Evolutionary conservation across 129 eudicot species (phyloP).

Genomic region (Tanacetum coccineum): DNA sequence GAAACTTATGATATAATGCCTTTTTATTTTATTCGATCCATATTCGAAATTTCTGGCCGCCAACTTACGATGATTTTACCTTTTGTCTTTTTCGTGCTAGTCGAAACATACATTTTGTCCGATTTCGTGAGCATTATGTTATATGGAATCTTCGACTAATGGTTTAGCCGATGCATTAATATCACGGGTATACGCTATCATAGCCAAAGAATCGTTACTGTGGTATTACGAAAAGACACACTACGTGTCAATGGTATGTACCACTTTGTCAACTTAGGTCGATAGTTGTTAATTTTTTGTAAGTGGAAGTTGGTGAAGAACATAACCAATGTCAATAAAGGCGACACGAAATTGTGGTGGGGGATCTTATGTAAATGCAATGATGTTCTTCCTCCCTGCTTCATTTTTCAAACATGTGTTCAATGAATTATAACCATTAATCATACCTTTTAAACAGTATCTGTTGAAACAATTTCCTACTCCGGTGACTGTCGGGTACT

Average conservation of each 20-base stretch:
- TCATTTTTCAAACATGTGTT: background rate
- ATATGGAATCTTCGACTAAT: too few species aligned
- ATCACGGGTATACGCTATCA: too few species aligned
- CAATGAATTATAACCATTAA: background rate
- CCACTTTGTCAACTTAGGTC: slow-evolving; percentile 6
- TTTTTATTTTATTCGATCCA: slow-evolving; percentile 1
- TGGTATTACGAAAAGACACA: background rate
- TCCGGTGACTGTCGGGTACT: too few species aligned
- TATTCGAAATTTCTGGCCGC: slow-evolving; percentile 22
- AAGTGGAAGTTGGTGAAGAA: slow-evolving; percentile 1
- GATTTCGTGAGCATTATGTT: too few species aligned
- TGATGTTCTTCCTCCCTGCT: background rate
- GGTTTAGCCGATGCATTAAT: too few species aligned
- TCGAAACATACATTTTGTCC: background rate
- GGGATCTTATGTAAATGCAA: background rate
- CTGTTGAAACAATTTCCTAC: too few species aligned
- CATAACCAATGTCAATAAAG: background rate
- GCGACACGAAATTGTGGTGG: background rate
- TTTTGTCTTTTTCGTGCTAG: slow-evolving; percentile 7
- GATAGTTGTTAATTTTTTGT: background rate
- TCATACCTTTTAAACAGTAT: too few species aligned
- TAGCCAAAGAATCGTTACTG: background rate
- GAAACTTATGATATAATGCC: background rate
- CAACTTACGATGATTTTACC: background rate
- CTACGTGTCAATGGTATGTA: background rate